phyloP scores from a whole-genome alignment of 176 grass and related monocot species.

The Neostapfia colusana region DNA sequence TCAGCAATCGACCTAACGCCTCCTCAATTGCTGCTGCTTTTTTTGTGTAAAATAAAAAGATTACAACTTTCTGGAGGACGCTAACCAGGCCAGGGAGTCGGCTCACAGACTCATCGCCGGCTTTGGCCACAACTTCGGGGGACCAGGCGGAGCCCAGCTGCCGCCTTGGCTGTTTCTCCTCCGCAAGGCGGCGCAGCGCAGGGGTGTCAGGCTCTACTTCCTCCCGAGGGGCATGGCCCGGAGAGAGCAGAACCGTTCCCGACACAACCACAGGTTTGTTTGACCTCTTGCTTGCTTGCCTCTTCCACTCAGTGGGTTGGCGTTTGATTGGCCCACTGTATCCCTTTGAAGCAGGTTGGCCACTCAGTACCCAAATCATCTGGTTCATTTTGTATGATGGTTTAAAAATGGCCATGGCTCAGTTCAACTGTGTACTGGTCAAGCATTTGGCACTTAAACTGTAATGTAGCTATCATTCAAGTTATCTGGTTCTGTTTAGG shows the following conservation, averaged over 20 bases:
- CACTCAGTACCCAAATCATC: background rate
- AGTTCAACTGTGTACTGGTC: background rate
- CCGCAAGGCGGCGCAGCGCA: conserved; percentile 47
- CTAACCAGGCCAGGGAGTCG: conserved; percentile 60
- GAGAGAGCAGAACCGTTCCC: conserved; percentile 62
- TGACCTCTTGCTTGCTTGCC: background rate
- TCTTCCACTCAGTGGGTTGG: background rate
- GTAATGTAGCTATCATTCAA: background rate
- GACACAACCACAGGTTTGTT: conserved; percentile 46
- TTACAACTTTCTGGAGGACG: conserved; percentile 80
- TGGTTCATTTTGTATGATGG: background rate
- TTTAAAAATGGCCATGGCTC: background rate
- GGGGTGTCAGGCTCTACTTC: conserved; percentile 52
- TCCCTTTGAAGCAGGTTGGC: background rate
- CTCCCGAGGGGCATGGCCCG: conserved; percentile 79
- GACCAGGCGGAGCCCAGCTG: conserved; percentile 29
- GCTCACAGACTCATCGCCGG: conserved; percentile 51
- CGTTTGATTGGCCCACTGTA: background rate
- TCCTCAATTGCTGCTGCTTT: background rate
- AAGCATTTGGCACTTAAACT: background rate
- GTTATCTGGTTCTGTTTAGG: background rate
- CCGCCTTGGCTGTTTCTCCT: conserved; percentile 47
- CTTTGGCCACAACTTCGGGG: conserved; percentile 54
- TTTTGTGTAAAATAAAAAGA: conserved; percentile 29
- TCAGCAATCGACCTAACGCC: background rate